Evolutionary conservation across 169 alveolate species (phyloP).

Genomic region (Plasmodium adleri): DNA sequence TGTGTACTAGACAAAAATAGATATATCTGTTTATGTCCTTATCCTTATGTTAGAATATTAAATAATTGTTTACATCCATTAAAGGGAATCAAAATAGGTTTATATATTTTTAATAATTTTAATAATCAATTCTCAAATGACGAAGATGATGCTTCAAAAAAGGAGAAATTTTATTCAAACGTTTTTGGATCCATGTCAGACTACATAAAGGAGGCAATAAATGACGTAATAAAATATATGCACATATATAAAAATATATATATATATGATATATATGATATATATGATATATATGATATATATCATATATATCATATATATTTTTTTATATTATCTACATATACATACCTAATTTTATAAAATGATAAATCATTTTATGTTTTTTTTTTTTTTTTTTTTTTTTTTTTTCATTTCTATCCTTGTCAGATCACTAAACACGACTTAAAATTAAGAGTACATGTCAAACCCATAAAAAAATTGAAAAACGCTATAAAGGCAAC

Average conservation of each 20-base stretch:
- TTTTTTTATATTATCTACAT: background rate
- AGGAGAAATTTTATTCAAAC: slow-evolving; percentile 44
- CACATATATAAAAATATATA: background rate
- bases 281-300: too few relatives aligned
- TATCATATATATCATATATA: too few relatives aligned
- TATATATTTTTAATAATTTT: slow-evolving; percentile 42
- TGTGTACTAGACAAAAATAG: slow-evolving; percentile 53
- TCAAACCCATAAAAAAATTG: slow-evolving; percentile 49
- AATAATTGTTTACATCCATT: slow-evolving; percentile 71
- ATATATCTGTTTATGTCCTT: slow-evolving; percentile 66
- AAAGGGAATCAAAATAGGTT: slow-evolving; percentile 30
- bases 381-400: background rate
- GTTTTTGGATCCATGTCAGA: slow-evolving; percentile 74
- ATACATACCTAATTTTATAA: too few relatives aligned
- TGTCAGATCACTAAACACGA: slow-evolving; percentile 45
- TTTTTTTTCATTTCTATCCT: slow-evolving; percentile 1
- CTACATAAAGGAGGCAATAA: slow-evolving; percentile 43
- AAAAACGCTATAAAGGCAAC: slow-evolving; percentile 63
- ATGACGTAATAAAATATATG: slow-evolving; percentile 6
- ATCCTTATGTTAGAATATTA: slow-evolving; percentile 60
- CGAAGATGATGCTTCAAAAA: slow-evolving; percentile 70
- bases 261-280: background rate
- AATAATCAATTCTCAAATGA: slow-evolving; percentile 20
- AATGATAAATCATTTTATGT: background rate
- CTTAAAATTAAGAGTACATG: slow-evolving; percentile 36